phyloP scores from a whole-genome alignment of 164 flowering plant species.

The Vitis cinerea region DNA sequence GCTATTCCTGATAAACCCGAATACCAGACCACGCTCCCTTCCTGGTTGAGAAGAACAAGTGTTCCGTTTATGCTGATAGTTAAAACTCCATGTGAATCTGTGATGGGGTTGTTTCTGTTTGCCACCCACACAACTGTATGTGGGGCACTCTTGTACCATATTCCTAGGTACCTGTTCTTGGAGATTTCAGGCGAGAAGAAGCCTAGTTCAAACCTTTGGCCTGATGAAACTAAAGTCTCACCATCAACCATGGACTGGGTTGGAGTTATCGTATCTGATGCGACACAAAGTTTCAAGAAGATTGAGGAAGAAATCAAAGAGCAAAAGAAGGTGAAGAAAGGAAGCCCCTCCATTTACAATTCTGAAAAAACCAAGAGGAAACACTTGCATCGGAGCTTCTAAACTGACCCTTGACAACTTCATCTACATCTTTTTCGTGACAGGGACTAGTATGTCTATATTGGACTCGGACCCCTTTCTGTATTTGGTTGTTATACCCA shows the following conservation, averaged over 20 bases:
- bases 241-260: constrained; percentile 2
- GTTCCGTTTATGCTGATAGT: constrained; percentile 6
- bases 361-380: neutral
- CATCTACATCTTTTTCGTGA: too few species aligned
- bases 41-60: constrained; percentile 12
- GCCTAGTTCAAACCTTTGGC: constrained; percentile 4
- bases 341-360: neutral
- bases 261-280: constrained; percentile 8
- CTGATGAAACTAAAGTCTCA: constrained; percentile 12
- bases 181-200: too few species aligned
- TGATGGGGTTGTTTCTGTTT: constrained; percentile 21
- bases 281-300: neutral
- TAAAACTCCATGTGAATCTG: constrained; percentile 7
- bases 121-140: too few species aligned
- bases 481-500: too few species aligned
- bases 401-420: too few species aligned
- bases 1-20: constrained; percentile 8
- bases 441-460: too few species aligned
- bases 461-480: too few species aligned
- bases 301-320: neutral
- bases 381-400: too few species aligned
- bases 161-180: too few species aligned
- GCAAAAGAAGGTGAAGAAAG: neutral
- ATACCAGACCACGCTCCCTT: constrained; percentile 15
- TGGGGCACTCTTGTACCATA: too few species aligned